Conservation (phyloP, 2,329 filamentous ascomycete genomes). For the Phialemoniopsis sp. region DNA sequence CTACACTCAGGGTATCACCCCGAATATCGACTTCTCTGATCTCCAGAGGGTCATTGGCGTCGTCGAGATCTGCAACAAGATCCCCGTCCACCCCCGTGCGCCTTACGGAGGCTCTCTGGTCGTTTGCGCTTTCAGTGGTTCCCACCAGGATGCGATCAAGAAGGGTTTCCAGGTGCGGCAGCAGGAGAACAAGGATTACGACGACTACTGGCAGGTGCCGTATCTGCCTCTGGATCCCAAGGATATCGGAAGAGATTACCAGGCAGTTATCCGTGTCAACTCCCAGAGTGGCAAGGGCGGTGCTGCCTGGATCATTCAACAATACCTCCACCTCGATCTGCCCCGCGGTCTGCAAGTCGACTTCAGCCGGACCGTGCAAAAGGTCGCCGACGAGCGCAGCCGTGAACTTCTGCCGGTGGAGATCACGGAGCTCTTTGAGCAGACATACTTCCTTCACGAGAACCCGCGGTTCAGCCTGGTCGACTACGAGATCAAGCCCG, state of each 20-base stretch:
- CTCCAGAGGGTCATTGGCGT: constrained; percentile 81
- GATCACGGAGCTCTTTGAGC: constrained; percentile 83
- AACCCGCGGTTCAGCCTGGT: constrained; percentile 84
- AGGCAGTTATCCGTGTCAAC: constrained; percentile 97
- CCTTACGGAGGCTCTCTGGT: constrained; percentile 90
- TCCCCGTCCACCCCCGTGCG: constrained; percentile 82
- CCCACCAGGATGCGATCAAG: constrained; percentile 94
- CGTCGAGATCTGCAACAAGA: constrained; percentile 92
- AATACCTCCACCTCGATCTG: constrained; percentile 84
- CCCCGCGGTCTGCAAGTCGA: constrained; percentile 89
- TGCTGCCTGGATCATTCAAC: constrained; percentile 88
- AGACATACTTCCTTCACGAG: constrained; percentile 77
- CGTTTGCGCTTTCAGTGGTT: constrained; percentile 88
- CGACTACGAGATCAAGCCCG: constrained; percentile 87
- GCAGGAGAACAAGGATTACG: constrained; percentile 48
- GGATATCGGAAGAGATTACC: constrained; percentile 95
- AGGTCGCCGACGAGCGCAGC: constrained; percentile 71
- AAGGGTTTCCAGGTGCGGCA: constrained; percentile 79
- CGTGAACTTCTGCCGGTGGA: constrained; percentile 81
- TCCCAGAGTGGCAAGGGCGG: constrained; percentile 94
- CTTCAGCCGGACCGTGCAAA: constrained; percentile 85
- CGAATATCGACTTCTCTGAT: constrained; percentile 87
- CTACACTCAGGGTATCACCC: constrained; percentile 87
- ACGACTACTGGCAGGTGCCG: constrained; percentile 77
- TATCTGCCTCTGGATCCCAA: constrained; percentile 91